Evolutionary conservation across 768 basidiomycete species (phyloP).

Genomic region (Lactifluus piperatus): DNA sequence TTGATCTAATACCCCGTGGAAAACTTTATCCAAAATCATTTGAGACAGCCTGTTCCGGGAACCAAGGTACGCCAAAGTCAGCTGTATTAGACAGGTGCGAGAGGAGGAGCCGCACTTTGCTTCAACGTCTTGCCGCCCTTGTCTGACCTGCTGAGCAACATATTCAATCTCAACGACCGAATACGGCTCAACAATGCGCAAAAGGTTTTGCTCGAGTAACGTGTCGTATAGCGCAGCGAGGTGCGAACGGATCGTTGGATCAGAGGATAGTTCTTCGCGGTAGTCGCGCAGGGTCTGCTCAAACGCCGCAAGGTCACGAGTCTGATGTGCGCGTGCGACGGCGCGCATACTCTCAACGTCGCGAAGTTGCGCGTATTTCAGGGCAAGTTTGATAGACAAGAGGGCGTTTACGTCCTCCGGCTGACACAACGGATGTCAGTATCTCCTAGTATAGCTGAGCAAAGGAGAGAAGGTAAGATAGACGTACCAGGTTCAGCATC

Average conservation of each 20-base stretch:
- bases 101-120: conserved; percentile 62
- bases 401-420: conserved; percentile 90
- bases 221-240: conserved; percentile 93
- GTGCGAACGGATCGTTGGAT: conserved; percentile 92
- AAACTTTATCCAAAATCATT: conserved; percentile 95
- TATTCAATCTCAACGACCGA: conserved; percentile 85
- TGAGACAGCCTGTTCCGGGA: conserved; percentile 66
- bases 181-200: conserved; percentile 95
- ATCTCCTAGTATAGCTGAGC: neutral
- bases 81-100: neutral
- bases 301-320: conserved; percentile 82
- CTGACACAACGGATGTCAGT: conserved; percentile 32
- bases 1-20: conserved; percentile 95
- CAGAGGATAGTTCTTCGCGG: conserved; percentile 85
- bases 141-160: conserved; percentile 80
- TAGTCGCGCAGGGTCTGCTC: conserved; percentile 83
- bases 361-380: conserved; percentile 76
- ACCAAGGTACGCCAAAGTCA: neutral
- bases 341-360: conserved; percentile 96
- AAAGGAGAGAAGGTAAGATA: neutral
- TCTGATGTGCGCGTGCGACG: conserved; percentile 89
- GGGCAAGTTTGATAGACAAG: conserved; percentile 76
- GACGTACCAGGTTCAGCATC: conserved; percentile 86
- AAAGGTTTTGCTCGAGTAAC: conserved; percentile 88
- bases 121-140: conserved; percentile 82